Evolutionary conservation across 2,329 filamentous ascomycete species (phyloP), one percentile per base, ranked within the genome.

Genomic region (Thielaviopsis punctulata): DNA sequence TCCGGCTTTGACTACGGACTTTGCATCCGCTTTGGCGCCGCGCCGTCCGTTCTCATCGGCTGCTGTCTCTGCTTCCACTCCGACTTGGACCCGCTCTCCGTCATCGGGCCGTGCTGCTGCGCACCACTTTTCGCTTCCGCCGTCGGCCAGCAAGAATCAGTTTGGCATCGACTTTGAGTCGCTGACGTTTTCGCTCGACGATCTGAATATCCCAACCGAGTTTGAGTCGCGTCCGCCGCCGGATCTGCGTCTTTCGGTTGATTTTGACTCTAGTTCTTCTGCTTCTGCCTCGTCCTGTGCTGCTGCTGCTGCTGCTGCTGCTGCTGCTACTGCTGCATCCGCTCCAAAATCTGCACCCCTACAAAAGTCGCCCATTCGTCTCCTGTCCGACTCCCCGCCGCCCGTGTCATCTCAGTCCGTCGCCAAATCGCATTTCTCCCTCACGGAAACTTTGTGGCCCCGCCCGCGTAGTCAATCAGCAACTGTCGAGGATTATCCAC

Each of bases 91-190:
- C 21, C 44, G 24, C 21, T 46, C 49, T 19, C 36, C 43, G 7
- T 36, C 49, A 25, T n/a, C 49, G 25, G 21, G 12, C 18, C n/a
- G 33, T 39, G 22, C 44, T 24, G 22, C 51, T 36, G 49, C 49
- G 22, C 53, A 55, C 21, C 53, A 55, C 53, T 41, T 52, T 18
- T 55, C 53, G 45, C 27, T 55, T 41, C 49, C 53, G 46, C 27
- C 39, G n/a, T 55, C 53, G 4, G 45, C 45, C 6, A 55, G 49
- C 46, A 52, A 49, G 46, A 55, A 52, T 25, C 48, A 46, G 9
- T 55, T 55, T 12, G 21, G 41, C 18, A 36, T 55, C 15, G 53
- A 55, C 21, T 49, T 55, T 45, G 25, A 33, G 12, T 36, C 30
- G 30, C 13, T 36, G 13, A 50, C 27, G 15, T 55, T 55, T 25